Percentiles rank a stretch among this genome's conserved stretches.
Evolutionary conservation across 768 basidiomycete genomes (phyloP).

Genomic region (Sporobolomyces pararoseus): DNA sequence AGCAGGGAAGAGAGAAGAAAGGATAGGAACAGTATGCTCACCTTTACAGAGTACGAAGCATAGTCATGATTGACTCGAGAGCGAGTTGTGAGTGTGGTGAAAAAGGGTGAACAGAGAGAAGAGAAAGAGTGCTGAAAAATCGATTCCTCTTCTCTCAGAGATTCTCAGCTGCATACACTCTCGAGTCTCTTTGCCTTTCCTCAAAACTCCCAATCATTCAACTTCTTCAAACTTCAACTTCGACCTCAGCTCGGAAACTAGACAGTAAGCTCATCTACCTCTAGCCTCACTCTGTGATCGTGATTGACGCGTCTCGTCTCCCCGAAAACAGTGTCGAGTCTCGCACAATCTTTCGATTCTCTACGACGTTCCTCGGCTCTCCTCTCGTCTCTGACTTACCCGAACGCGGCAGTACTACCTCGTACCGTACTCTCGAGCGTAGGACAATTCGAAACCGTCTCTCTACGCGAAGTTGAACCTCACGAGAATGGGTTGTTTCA

Average conservation of each 20-base stretch:
- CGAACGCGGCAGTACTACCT: conserved; percentile 10
- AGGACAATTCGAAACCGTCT: conserved; percentile 31
- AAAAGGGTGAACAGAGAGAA: neutral
- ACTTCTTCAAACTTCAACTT: too few relatives aligned
- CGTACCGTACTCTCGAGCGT: conserved; percentile 27
- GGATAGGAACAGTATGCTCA: neutral
- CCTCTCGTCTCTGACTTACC: conserved; percentile 31
- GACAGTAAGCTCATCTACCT: too few relatives aligned
- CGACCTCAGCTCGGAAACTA: too few relatives aligned
- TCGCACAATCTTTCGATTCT: conserved; percentile 20
- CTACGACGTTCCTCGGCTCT: conserved; percentile 12
- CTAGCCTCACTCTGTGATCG: too few relatives aligned
- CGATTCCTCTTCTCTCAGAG: neutral
- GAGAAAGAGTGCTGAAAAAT: neutral
- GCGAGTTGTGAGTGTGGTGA: too few relatives aligned
- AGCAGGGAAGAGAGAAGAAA: neutral
- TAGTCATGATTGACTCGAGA: too few relatives aligned
- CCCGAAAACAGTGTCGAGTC: conserved; percentile 13
- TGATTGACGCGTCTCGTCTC: too few relatives aligned
- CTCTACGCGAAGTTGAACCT: conserved; percentile 38
- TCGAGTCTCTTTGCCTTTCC: neutral
- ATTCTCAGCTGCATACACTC: neutral
- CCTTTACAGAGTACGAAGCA: too few relatives aligned
- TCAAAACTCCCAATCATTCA: neutral
- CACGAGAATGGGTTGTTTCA: conserved; percentile 40